Percentiles rank a stretch among this genome's conserved stretches.
Conservation (phyloP, 345 rosid genomes). For the Acer campestre region DNA sequence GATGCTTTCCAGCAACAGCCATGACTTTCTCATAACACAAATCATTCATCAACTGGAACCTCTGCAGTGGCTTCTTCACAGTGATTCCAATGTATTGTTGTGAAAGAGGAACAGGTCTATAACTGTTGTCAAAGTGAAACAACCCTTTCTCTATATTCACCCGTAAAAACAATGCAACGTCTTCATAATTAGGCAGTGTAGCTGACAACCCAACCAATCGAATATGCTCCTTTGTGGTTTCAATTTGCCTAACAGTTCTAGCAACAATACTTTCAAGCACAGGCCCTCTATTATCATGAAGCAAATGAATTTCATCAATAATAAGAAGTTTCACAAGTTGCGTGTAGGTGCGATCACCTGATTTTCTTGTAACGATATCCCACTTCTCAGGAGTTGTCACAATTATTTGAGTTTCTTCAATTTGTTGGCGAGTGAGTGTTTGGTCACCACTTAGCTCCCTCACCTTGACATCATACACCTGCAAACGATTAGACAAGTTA, state of each 20-base stretch:
- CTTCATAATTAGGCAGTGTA: slow-evolving; percentile 92
- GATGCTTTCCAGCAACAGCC: slow-evolving; percentile 92
- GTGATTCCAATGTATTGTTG: slow-evolving; percentile 95
- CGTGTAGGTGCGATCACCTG: slow-evolving; percentile 98
- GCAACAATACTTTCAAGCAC: slow-evolving; percentile 99
- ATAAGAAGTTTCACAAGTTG: slow-evolving; percentile 90
- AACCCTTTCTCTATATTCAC: slow-evolving; percentile 71
- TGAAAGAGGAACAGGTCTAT: slow-evolving; percentile 89
- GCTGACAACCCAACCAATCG: slow-evolving; percentile 95
- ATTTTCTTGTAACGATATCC: slow-evolving; percentile 95
- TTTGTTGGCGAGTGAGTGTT: slow-evolving; percentile 86
- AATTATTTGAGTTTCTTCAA: slow-evolving; percentile 93
- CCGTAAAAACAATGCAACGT: slow-evolving; percentile 85
- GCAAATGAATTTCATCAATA: slow-evolving; percentile 95
- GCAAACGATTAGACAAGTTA: slow-evolving; percentile 81
- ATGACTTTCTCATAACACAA: slow-evolving; percentile 88
- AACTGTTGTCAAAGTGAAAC: slow-evolving; percentile 92
- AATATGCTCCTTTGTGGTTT: slow-evolving; percentile 87
- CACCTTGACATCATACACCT: slow-evolving; percentile 72
- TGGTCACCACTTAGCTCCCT: slow-evolving; percentile 96
- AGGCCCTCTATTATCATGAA: slow-evolving; percentile 97
- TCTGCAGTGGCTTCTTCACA: slow-evolving; percentile 88
- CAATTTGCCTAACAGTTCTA: slow-evolving; percentile 93
- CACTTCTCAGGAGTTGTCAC: slow-evolving; percentile 99
- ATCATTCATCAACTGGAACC: slow-evolving; percentile 98